Conservation (phyloP, 768 basidiomycete genomes). For the Amanita fuliginea region DNA sequence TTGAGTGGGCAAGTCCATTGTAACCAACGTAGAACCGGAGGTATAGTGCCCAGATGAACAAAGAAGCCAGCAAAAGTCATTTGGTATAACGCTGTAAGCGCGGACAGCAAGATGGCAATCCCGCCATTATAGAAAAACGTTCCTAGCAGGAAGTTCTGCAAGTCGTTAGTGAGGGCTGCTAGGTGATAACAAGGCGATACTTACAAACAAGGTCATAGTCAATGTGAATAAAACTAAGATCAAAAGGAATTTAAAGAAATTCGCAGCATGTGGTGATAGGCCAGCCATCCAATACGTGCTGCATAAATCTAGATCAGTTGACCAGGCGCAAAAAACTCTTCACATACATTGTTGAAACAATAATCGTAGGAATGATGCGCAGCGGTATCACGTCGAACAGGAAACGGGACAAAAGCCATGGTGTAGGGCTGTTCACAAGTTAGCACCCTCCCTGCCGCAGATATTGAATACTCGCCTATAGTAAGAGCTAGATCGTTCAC, state of each 20-base stretch:
- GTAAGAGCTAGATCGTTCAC: conserved; percentile 77
- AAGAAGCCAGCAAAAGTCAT: conserved; percentile 93
- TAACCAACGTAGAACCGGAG: conserved; percentile 87
- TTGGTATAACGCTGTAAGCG: conserved; percentile 63
- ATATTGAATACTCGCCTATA: conserved; percentile 48
- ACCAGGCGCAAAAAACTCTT: conserved; percentile 2
- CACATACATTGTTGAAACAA: conserved; percentile 74
- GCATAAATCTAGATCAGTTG: not conserved
- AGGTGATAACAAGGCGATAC: conserved; percentile 16
- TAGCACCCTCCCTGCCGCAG: conserved; percentile 1
- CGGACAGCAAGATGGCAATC: conserved; percentile 82
- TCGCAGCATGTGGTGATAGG: conserved; percentile 59
- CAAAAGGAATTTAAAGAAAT: conserved; percentile 93
- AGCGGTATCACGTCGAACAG: conserved; percentile 86
- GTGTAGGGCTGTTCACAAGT: conserved; percentile 48
- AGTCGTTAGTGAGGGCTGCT: not conserved
- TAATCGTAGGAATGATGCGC: conserved; percentile 79
- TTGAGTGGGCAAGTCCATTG: conserved; percentile 86
- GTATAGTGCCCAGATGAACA: conserved; percentile 75
- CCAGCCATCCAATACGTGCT: conserved; percentile 97
- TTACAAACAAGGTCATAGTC: conserved; percentile 76
- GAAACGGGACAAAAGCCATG: conserved; percentile 85
- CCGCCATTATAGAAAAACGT: conserved; percentile 78
- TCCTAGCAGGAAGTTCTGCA: conserved; percentile 83
- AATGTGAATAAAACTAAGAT: conserved; percentile 80